Base-by-base conservation (phyloP, 768 basidiomycete species). In the Pleurotus cornucopiae region DNA sequence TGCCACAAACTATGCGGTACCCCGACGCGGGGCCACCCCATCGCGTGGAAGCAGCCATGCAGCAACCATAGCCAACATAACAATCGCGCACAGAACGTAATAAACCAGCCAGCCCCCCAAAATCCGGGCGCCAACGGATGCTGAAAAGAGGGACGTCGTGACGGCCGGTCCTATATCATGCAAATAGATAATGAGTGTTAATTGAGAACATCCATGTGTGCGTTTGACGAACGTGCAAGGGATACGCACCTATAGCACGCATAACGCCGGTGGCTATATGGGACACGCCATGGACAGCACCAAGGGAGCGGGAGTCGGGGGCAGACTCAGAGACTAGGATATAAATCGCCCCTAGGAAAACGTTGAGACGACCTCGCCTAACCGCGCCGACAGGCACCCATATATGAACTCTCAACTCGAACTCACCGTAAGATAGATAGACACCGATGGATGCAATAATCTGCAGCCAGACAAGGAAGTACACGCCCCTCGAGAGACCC, bases 141-240 rank as follows among this genome's bases (percentile, higher is more conserved):
- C 63, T 23, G 88, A 84, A 69, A 85, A 90, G 46, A 88, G 73
- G 30, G 86, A 86, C 53, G 80, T 84, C 2, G 84, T 73, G 2
- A 73, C 62, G 13, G 80, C 79, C 4, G 85, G 85, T 13, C 86
- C 88, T 43, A 9, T 11, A 30, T 9, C 30, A 30, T 7, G 7
- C 21, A 9, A 9, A 30, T 30, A 9, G 26, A 30, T 30, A 30
- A 6, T 5, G 3, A 6, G 1, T 7, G 7, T 30, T 9, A 7
- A 9, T 30, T 30, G 6, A 30, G 30, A 6, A 30, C 7, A 11
- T 9, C 6, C 6, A 30, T 30, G 9, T 30, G 30, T 30, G 30
- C 6, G 30, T 7, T 2, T 7, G 9, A 30, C 2, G 30, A 2
- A 11, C 6, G 6, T 30, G 30, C 7, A 11, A 11, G 7, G 30